Evolutionary conservation across 1,284 basidiomycete genomes (phyloP), one percentile per base, ranked within the genome.

Genomic region (Earliella scabrosa): DNA sequence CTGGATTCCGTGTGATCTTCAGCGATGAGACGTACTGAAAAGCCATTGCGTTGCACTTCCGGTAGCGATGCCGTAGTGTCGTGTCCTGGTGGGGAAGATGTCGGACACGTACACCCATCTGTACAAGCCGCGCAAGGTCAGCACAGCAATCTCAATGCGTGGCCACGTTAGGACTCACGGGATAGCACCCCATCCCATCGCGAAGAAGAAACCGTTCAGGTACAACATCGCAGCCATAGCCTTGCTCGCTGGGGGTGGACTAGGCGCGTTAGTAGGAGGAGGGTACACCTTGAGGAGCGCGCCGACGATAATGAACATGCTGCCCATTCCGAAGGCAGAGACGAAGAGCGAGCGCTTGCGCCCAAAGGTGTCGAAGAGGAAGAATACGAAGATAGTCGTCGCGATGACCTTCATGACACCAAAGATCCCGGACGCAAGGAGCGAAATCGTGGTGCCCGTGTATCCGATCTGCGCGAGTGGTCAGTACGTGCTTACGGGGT

Each of bases 341-440:
- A 90, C 82, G 69, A 88, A 77, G 14, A 89, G 71, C 6, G 87
- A 81, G 44, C 74, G 68, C 68, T 80, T 82, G 43, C 85, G 77
- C 3, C 85, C 85, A n/a, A 82, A 72, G 10, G 71, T 63, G 60
- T 86, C 85, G 52, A 83, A 79, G 61, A 85, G 73, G 70, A 85
- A 72, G 65, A 80, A 77, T 54, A 88, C 79, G 69, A 86, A 93
- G 56, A 86, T 59, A 0, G 80, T 58, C 0, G 92, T 93, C 1
- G 90, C 85, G 39, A 91, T 76, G 50, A 92, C 78, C 69, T 92
- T 87, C 68, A 92, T 80, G 67, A 92, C 78, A 52, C 91, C 92
- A 66, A 94, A 95, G 51, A 94, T 83, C 23, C 92, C 92, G 9
- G 88, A 90, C 2, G 92, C 90, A 54, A 94, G 82, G 2, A 94